These are phyloP conservation scores for Diaporthe vaccinii DNA, from an alignment of 2,329 filamentous ascomycete species.

Conservation along the genomic window DNA sequence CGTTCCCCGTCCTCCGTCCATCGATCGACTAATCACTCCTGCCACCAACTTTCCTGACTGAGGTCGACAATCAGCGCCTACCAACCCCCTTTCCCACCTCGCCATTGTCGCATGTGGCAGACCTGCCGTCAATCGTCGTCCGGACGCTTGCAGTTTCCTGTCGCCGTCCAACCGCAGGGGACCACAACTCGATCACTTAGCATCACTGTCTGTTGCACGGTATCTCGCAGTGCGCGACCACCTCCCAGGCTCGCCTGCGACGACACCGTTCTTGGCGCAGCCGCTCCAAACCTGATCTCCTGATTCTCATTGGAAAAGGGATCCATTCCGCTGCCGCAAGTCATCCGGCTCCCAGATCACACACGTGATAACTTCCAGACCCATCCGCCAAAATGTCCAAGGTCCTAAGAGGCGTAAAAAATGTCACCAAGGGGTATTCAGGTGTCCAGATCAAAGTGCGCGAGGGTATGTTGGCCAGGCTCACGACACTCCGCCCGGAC, in stretches of 20 bases:
- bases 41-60: constrained; percentile 24
- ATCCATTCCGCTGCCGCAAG: neutral
- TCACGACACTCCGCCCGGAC: constrained; percentile 17
- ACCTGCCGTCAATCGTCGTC: constrained; percentile 12
- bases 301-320: neutral
- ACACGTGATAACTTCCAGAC: constrained; percentile 10
- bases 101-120: constrained; percentile 30
- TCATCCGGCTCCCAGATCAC: constrained; percentile 5
- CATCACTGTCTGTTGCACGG: constrained; percentile 28
- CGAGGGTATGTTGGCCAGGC: constrained; percentile 77
- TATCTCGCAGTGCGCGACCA: constrained; percentile 36
- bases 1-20: constrained; percentile 21
- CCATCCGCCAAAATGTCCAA: constrained; percentile 81
- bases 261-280: constrained; percentile 18
- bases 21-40: constrained; percentile 30
- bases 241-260: constrained; percentile 32
- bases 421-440: constrained; percentile 99
- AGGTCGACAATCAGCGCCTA: constrained; percentile 26
- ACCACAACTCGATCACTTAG: constrained; percentile 8
- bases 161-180: constrained; percentile 18
- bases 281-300: neutral
- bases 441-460: constrained; percentile 97
- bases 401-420: constrained; percentile 97
- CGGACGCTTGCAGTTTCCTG: constrained; percentile 6
- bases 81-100: constrained; percentile 15